A percentile compares a stretch with the other conserved stretches of the same genome.
phyloP scores from a whole-genome alignment of 2,329 filamentous ascomycete species.

The Juglanconis oblonga region DNA sequence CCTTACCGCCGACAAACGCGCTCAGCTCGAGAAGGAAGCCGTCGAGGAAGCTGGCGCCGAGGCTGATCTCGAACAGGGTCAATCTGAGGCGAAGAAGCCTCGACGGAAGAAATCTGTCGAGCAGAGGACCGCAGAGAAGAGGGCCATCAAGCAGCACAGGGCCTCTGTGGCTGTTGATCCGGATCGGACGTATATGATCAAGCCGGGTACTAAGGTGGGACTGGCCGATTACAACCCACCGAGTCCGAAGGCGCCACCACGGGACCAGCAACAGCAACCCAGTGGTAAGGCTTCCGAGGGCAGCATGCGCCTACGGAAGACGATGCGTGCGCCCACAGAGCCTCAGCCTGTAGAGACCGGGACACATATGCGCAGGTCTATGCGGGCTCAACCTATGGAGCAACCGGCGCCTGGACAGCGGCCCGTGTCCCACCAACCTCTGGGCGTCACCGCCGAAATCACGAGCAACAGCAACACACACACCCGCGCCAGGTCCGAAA shows the following conservation, averaged over 20 bases:
- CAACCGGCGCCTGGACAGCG: conserved; percentile 2
- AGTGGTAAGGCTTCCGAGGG: conserved; percentile 20
- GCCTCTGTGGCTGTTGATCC: conserved; percentile 6
- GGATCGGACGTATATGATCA: conserved; percentile 29
- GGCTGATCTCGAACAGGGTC: conserved; percentile 38
- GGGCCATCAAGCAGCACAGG: conserved; percentile 36
- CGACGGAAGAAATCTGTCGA: conserved; percentile 39
- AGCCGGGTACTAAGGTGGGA: conserved; percentile 26
- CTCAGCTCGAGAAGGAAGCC: conserved; percentile 58
- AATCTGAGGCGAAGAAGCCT: conserved; percentile 34
- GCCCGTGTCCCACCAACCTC: conserved; percentile 13
- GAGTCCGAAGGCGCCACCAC: conserved; percentile 6
- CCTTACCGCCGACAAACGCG: conserved; percentile 60
- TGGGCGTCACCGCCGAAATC: not conserved
- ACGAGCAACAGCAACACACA: conserved; percentile 6
- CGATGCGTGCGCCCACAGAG: conserved; percentile 37
- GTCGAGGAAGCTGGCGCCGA: conserved; percentile 51
- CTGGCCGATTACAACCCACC: conserved; percentile 14
- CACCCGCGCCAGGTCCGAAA: conserved; percentile 7
- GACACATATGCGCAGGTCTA: not conserved
- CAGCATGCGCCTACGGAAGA: conserved; percentile 39
- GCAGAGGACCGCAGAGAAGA: conserved; percentile 37
- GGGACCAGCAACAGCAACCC: conserved; percentile 2
- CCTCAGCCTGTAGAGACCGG: conserved; percentile 19
- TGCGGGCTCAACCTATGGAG: conserved; percentile 12